Base-by-base conservation (phyloP, 192 early-diverging fungal genomes). In the Podila verticillata region DNA sequence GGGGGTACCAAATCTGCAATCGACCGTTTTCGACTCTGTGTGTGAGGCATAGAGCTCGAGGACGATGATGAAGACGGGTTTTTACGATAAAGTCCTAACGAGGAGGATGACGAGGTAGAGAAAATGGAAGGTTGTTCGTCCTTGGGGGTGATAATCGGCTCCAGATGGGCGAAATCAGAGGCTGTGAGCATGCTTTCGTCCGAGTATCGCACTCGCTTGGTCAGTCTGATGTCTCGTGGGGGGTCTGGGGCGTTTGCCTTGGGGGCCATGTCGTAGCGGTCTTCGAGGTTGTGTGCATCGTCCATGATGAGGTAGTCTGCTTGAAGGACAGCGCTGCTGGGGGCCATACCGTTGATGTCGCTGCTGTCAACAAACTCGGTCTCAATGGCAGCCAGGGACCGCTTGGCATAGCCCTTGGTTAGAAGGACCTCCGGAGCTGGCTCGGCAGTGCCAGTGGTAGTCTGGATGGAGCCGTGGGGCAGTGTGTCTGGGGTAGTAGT, bases 301-400 rank as follows among this genome's bases (percentile, higher is more conserved):
- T 72, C 68, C 65, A 72, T 80, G 48, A 77, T 61, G 29, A 68
- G 32, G 44, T 63, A 58, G 54, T 72, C 66, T 5, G 70, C 68
- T 39, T 72, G 70, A 12, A 80, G 65, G 26, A 80, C 56, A 9
- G 77, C 65, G 24, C 70, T 72, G 17, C 61, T 65, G 1, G 77
- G 77, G 24, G 77, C 77, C 61, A 64, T 68, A 19, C 28, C 70
- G 32, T 80, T 72, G 39, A 72, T 48, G 29, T 72, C 65, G 49
- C 66, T 80, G 59, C 35, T 68, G 49, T 80, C 75, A 8, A 68
- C 61, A 34, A 72, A 68, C n/a, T 80, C 75, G 30, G 75, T 5
- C n/a, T 80, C 75, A 5, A 68, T 30, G 3, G 75, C 68, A 17
- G 74, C 74, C 20, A 75, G 47, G 39, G 75, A 71, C 15, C 75